Evolutionary conservation across 2,329 filamentous ascomycete species (phyloP), one percentile per base, ranked within the genome.

Genomic region (Fusarium brachygibbosum): DNA sequence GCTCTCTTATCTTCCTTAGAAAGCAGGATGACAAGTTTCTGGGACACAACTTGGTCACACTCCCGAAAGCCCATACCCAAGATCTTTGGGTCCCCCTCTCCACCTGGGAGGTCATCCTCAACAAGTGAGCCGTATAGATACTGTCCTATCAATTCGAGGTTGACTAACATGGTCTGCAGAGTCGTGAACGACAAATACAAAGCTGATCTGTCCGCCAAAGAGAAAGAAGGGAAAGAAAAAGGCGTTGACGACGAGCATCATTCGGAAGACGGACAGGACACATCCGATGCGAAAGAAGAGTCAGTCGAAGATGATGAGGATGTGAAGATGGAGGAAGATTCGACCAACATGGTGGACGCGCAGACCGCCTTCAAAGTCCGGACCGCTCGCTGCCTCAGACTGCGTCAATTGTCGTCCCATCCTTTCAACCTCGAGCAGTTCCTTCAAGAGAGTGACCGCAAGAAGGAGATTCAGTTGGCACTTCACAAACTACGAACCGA

Each of bases 401-500:
- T 73, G 0, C 62, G 74, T 0, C 75, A 78, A 37, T 57, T 66
- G 0, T 53, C 71, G 0, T 79, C 78, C 1, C 78, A 80, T 23
- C 38, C 70, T 0, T 77, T 78, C 48, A 71, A 68, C 13, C 58
- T 79, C 0, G 78, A 80, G 16, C 64, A n/a, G 2, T 51, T 75
- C n/a, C 54, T 78, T 12, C 63, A 64, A 42, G 11, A 48, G 7
- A 7, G 13, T 0, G 12, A 65, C 3, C 14, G 49, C 0, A 14
- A 29, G 0, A n/a, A 35, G 1, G 37, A 55, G 0, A 46, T 76
- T 7, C 4, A 21, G 7, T n/a, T 17, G 5, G 2, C 4, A 2
- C n/a, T 71, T 1, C 10, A 17, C 0, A 16, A 25, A 0, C 16
- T 58, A 3, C 14, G 31, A 8, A 19, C 49, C 0, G 49, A 54